Conservation (phyloP, 1,284 basidiomycete species). For the Irpex lacteus region DNA sequence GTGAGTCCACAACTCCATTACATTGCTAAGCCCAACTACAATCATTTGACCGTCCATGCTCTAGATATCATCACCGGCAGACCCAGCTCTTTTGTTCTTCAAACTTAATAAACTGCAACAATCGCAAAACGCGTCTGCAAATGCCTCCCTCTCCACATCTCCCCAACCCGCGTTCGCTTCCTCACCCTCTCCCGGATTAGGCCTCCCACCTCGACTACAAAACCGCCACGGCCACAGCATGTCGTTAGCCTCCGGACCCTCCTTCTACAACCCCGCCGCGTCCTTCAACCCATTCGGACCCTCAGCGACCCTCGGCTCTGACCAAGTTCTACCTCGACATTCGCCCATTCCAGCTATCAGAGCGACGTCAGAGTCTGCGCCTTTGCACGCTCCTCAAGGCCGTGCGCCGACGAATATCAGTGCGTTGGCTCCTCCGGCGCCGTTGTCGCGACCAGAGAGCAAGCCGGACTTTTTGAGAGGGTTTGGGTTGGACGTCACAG, state of each 20-base stretch:
- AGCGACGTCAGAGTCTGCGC: constrained; percentile 13
- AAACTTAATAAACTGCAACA: constrained; percentile 81
- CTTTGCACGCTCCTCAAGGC: constrained; percentile 59
- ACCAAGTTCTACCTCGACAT: constrained; percentile 34
- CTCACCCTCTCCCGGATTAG: constrained; percentile 49
- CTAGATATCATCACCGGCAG: constrained; percentile 82
- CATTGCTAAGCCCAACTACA: background rate
- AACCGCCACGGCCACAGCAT: constrained; percentile 68
- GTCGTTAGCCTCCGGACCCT: constrained; percentile 60
- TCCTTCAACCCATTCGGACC: constrained; percentile 64
- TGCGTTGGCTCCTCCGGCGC: constrained; percentile 43
- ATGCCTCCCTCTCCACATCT: constrained; percentile 56
- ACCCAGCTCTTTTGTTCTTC: constrained; percentile 73
- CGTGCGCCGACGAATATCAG: constrained; percentile 48
- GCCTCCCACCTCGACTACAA: constrained; percentile 40
- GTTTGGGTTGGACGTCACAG: constrained; percentile 75
- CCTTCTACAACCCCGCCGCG: constrained; percentile 38
- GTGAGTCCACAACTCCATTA: constrained; percentile 41
- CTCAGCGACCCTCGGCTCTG: constrained; percentile 48
- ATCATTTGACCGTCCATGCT: constrained; percentile 3
- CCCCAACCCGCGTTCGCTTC: constrained; percentile 56
- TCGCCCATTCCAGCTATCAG: constrained; percentile 18
- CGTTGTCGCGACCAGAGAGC: constrained; percentile 45
- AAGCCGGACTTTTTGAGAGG: constrained; percentile 72
- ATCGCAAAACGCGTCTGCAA: constrained; percentile 53